Evolutionary conservation across 805 yeast species (phyloP).

Genomic region (Candida odintsovae): DNA sequence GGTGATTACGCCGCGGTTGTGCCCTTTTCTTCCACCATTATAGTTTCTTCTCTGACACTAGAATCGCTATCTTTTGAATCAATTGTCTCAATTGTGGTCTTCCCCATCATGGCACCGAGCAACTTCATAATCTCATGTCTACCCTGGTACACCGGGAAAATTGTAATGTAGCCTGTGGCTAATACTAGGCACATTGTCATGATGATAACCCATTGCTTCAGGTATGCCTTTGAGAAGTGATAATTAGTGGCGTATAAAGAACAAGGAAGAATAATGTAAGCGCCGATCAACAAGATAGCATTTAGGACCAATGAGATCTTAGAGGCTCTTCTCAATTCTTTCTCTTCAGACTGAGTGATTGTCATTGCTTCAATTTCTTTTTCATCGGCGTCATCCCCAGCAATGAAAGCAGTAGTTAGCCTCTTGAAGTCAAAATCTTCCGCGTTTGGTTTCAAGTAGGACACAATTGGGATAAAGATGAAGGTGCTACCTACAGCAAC

Average conservation of each 20-base stretch:
- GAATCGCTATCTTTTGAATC: not conserved
- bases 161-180: slow-evolving; percentile 30
- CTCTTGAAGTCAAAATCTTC: slow-evolving; percentile 19
- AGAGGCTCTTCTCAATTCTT: slow-evolving; percentile 29
- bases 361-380: slow-evolving; percentile 26
- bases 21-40: not conserved
- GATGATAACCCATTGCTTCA: slow-evolving; percentile 32
- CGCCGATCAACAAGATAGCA: slow-evolving; percentile 24
- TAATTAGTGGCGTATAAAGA: slow-evolving; percentile 30
- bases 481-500: slow-evolving; percentile 20
- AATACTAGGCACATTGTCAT: slow-evolving; percentile 32
- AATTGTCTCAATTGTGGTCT: slow-evolving; percentile 12
- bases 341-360: slow-evolving; percentile 18
- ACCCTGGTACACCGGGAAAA: slow-evolving; percentile 34
- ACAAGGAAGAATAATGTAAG: slow-evolving; percentile 27
- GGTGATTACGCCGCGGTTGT: not conserved
- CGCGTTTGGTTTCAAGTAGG: slow-evolving; percentile 25
- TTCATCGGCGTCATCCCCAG: slow-evolving; percentile 32
- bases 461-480: slow-evolving; percentile 27
- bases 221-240: slow-evolving; percentile 29
- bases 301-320: slow-evolving; percentile 37
- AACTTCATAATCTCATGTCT: slow-evolving; percentile 13
- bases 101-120: not conserved
- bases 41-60: not conserved
- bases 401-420: slow-evolving; percentile 18